A percentile compares a stretch with the other conserved stretches of the same genome.
Evolutionary conservation across 2,329 filamentous ascomycete species (phyloP).

Genomic region (Nemania abortiva): DNA sequence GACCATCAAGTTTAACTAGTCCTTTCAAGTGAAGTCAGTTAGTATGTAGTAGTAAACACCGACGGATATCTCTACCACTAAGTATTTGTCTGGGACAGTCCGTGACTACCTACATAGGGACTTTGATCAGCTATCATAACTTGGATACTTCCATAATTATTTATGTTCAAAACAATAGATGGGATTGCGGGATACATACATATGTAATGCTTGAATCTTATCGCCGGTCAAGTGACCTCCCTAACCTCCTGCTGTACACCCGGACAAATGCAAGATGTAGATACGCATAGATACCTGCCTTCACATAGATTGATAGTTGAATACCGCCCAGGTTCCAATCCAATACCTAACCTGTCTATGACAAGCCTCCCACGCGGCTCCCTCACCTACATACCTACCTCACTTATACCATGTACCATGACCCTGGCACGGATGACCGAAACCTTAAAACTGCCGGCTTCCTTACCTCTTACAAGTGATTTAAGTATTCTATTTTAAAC

Average conservation of each 20-base stretch:
- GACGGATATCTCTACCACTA: too few species aligned
- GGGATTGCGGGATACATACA: neutral
- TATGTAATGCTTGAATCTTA: neutral
- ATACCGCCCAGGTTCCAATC: neutral
- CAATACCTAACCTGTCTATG: neutral
- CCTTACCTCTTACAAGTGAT: neutral
- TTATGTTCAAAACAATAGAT: too few species aligned
- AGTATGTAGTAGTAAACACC: too few species aligned
- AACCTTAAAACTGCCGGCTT: neutral
- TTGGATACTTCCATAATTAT: too few species aligned
- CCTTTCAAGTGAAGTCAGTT: too few species aligned
- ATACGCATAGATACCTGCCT: neutral
- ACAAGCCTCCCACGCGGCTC: conserved; percentile 1
- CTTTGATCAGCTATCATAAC: neutral
- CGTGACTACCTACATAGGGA: too few species aligned
- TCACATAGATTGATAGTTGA: too few species aligned
- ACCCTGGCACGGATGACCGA: neutral
- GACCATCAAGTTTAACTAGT: too few species aligned
- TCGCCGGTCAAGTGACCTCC: too few species aligned
- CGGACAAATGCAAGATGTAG: neutral
- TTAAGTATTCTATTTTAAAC: neutral
- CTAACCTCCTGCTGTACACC: neutral
- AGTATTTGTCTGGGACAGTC: too few species aligned
- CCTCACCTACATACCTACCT: neutral
- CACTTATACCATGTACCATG: too few species aligned